Conservation (phyloP, 179 eudicot genomes). For the Gypsophila paniculata region DNA sequence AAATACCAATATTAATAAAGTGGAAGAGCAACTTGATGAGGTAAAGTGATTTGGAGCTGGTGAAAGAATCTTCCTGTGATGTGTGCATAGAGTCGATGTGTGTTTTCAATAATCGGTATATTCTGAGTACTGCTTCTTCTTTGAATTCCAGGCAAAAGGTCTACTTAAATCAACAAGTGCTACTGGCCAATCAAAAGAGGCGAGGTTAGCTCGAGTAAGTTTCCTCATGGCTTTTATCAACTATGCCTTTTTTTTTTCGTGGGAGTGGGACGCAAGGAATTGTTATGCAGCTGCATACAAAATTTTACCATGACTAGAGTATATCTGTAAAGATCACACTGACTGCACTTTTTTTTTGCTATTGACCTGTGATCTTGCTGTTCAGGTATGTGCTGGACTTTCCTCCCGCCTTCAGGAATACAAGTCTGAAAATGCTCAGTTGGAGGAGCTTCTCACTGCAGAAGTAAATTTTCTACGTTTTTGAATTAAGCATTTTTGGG, state of each 20-base stretch:
- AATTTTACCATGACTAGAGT: no score
- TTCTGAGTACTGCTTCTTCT: constrained; percentile 32
- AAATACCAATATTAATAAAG: constrained; percentile 42
- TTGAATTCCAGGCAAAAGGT: constrained; percentile 81
- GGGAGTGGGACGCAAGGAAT: constrained; percentile 7
- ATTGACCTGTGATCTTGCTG: constrained; percentile 23
- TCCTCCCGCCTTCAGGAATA: constrained; percentile 96
- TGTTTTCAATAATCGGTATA: constrained; percentile 9
- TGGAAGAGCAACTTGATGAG: constrained; percentile 93
- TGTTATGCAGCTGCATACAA: background rate
- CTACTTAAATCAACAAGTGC: constrained; percentile 71
- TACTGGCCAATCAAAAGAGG: constrained; percentile 93
- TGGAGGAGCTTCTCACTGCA: constrained; percentile 90
- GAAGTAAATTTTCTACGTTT: constrained; percentile 52
- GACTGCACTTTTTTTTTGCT: background rate
- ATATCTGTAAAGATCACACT: no score
- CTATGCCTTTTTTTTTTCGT: background rate
- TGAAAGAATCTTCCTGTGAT: constrained; percentile 12
- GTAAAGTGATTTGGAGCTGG: constrained; percentile 40
- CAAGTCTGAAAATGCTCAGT: constrained; percentile 94
- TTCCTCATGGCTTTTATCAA: constrained; percentile 8
- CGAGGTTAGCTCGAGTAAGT: constrained; percentile 96
- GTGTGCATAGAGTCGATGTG: constrained; percentile 6
- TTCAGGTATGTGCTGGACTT: constrained; percentile 99
- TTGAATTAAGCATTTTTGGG: constrained; percentile 15